phyloP scores from a whole-genome alignment of 2,329 filamentous ascomycete species.

The Cryphonectria nitschkei region DNA sequence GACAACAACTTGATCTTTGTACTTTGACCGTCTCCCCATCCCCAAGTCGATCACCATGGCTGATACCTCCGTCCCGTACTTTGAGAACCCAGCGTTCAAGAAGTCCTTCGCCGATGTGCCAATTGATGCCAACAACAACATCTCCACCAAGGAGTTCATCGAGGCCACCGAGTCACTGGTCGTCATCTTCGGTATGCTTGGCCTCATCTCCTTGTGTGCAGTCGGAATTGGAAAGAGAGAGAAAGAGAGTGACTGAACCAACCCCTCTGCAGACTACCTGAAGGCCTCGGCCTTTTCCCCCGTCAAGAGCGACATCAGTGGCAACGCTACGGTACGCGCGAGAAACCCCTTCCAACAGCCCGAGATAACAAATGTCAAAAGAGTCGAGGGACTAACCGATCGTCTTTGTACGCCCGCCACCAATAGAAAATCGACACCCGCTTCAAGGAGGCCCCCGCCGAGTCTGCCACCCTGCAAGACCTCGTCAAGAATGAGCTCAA shows the following conservation, averaged over 20 bases:
- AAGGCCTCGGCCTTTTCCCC: conserved; percentile 79
- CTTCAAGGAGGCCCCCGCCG: conserved; percentile 74
- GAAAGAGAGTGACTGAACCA: conserved; percentile 21
- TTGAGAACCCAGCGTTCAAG: conserved; percentile 72
- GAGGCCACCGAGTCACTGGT: conserved; percentile 87
- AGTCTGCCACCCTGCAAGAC: conserved; percentile 83
- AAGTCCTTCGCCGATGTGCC: conserved; percentile 84
- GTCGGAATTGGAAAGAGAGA: conserved; percentile 8
- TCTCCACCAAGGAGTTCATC: conserved; percentile 85
- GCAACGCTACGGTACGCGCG: conserved; percentile 80
- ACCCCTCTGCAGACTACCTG: conserved; percentile 57
- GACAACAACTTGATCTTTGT: neutral
- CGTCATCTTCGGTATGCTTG: conserved; percentile 73
- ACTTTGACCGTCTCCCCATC: neutral
- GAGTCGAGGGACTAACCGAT: conserved; percentile 1
- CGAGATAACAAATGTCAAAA: neutral
- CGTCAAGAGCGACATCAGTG: conserved; percentile 88
- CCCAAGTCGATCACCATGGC: conserved; percentile 32
- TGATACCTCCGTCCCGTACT: conserved; percentile 62
- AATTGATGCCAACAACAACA: conserved; percentile 72
- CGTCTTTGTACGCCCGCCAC: too few relatives aligned
- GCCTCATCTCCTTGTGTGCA: neutral
- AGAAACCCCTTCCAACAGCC: conserved; percentile 12
- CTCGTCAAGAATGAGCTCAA: conserved; percentile 87
- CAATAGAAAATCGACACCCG: conserved; percentile 84